These are phyloP conservation scores for Balansia obtecta DNA, from an alignment of 2,329 filamentous ascomycete species.

Conservation along the genomic window DNA sequence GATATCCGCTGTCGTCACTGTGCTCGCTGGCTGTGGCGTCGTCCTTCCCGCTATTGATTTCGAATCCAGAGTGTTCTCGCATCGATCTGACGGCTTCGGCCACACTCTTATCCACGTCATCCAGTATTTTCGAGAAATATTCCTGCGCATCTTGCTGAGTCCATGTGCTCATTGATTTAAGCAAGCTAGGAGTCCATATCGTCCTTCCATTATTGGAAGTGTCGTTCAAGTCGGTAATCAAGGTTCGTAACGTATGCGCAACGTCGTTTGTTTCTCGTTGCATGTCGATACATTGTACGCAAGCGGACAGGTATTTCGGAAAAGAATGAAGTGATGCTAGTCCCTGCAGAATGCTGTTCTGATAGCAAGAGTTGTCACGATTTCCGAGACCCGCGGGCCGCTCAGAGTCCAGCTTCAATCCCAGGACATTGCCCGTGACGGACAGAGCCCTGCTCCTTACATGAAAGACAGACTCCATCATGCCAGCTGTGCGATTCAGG, in stretches of 20 bases:
- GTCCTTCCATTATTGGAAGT: slow-evolving; percentile 58
- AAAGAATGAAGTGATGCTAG: slow-evolving; percentile 65
- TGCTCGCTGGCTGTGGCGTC: slow-evolving; percentile 33
- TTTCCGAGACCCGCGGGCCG: slow-evolving; percentile 67
- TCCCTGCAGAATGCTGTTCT: slow-evolving; percentile 87
- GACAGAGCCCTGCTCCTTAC: slow-evolving; percentile 44
- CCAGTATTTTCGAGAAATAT: slow-evolving; percentile 83
- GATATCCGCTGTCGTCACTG: slow-evolving; percentile 46
- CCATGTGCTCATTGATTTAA: slow-evolving; percentile 91
- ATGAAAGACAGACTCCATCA: slow-evolving; percentile 45
- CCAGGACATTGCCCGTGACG: slow-evolving; percentile 32
- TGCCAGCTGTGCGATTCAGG: slow-evolving; percentile 37
- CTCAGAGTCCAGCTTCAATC: slow-evolving; percentile 27
- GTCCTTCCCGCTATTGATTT: slow-evolving; percentile 25
- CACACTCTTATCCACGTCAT: slow-evolving; percentile 71
- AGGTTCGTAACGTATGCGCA: slow-evolving; percentile 42
- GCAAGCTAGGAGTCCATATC: slow-evolving; percentile 66
- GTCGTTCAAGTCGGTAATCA: slow-evolving; percentile 60
- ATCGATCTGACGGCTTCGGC: slow-evolving; percentile 29
- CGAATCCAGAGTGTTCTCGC: slow-evolving; percentile 24
- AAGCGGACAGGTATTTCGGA: slow-evolving; percentile 47
- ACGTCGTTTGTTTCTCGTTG: slow-evolving; percentile 22
- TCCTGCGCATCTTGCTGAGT: slow-evolving; percentile 97
- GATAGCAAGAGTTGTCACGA: slow-evolving; percentile 91
- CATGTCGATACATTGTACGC: slow-evolving; percentile 20